These are phyloP conservation scores for Sclerotinia spermophila DNA, from an alignment of 2,329 filamentous ascomycete genomes.

Conservation along the genomic window DNA sequence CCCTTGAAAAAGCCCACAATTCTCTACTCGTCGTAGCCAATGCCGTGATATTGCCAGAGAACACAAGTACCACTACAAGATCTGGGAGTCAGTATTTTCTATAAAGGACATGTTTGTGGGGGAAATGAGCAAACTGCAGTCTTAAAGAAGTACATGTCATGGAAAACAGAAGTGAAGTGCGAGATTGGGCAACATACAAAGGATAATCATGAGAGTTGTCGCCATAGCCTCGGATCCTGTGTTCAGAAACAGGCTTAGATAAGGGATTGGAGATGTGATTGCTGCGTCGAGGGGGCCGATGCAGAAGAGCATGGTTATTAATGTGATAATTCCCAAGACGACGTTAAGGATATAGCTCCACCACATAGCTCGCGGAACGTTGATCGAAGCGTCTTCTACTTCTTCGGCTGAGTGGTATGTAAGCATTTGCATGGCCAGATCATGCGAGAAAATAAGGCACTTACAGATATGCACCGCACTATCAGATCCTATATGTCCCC, in stretches of 20 bases:
- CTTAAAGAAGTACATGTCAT: neutral
- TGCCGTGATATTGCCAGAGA: slow-evolving; percentile 41
- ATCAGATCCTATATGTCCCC: slow-evolving; percentile 21
- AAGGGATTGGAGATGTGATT: slow-evolving; percentile 44
- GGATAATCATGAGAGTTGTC: slow-evolving; percentile 45
- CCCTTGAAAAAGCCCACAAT: slow-evolving; percentile 42
- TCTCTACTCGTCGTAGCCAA: slow-evolving; percentile 39
- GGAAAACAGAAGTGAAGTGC: neutral
- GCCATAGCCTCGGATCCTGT: slow-evolving; percentile 43
- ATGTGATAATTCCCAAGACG: slow-evolving; percentile 42
- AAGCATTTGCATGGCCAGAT: neutral
- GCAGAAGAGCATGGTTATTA: slow-evolving; percentile 39
- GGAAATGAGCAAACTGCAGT: neutral
- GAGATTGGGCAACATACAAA: slow-evolving; percentile 28
- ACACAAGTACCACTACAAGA: slow-evolving; percentile 36
- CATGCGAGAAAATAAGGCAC: neutral
- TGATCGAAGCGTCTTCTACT: slow-evolving; percentile 45
- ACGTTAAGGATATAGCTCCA: slow-evolving; percentile 47
- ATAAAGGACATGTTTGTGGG: neutral
- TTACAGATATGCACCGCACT: slow-evolving; percentile 39
- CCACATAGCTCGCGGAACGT: slow-evolving; percentile 48
- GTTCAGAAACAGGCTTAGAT: slow-evolving; percentile 42
- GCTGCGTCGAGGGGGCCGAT: slow-evolving; percentile 38
- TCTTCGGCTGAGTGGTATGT: slow-evolving; percentile 41
- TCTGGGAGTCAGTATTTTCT: neutral